These are phyloP conservation scores for Pythium aphanidermatum DNA, from an alignment of 352 stramenopile genomes.

Conservation along the genomic window DNA sequence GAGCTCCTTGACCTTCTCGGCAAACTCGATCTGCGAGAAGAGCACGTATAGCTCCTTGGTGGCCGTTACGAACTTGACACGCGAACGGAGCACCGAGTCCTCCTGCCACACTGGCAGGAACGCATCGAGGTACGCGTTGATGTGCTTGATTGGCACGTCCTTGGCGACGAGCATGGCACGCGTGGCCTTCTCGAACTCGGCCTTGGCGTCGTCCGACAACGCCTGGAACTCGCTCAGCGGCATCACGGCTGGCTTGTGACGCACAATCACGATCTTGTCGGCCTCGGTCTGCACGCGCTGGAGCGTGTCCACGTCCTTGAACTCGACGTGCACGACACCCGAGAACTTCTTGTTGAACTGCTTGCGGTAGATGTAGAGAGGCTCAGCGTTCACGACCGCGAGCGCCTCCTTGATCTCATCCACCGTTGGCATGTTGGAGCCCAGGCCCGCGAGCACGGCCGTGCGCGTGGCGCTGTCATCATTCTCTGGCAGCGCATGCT, in stretches of 20 bases:
- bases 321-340: conserved; percentile 69
- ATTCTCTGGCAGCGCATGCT: conserved; percentile 50
- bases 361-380: conserved; percentile 71
- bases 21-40: conserved; percentile 65
- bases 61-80: conserved; percentile 63
- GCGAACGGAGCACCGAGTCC: conserved; percentile 52
- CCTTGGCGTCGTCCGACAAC: conserved; percentile 61
- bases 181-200: conserved; percentile 82
- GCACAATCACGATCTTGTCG: conserved; percentile 53
- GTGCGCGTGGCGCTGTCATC: conserved; percentile 62
- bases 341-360: conserved; percentile 64
- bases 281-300: conserved; percentile 42
- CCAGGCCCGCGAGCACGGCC: conserved; percentile 67
- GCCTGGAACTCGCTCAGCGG: conserved; percentile 46
- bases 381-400: conserved; percentile 43
- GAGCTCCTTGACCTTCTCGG: conserved; percentile 48
- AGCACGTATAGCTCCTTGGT: conserved; percentile 72
- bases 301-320: conserved; percentile 50
- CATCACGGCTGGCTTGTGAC: conserved; percentile 49
- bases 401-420: conserved; percentile 77
- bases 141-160: conserved; percentile 64
- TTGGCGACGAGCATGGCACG: conserved; percentile 79
- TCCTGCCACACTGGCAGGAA: conserved; percentile 68
- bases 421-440: conserved; percentile 51
- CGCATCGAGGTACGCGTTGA: conserved; percentile 68